phyloP scores from a whole-genome alignment of 345 rosid species.

The Barbarea vulgaris region DNA sequence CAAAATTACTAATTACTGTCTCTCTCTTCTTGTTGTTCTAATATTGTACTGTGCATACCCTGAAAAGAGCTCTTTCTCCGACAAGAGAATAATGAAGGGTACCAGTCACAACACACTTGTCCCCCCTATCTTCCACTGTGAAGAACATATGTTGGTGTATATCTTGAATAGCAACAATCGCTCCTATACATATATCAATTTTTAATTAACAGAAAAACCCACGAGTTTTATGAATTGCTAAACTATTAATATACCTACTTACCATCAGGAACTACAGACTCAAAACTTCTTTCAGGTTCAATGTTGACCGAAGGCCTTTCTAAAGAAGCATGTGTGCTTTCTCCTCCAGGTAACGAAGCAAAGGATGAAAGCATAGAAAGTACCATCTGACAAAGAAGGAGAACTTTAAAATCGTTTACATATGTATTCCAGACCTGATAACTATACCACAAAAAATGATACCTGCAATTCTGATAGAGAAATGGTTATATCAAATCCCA shows the following conservation, averaged over 20 bases:
- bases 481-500: conserved; percentile 69
- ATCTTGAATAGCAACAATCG: conserved; percentile 88
- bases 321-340: conserved; percentile 40
- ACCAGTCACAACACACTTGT: conserved; percentile 59
- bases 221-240: conserved; percentile 24
- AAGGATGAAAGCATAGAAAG: conserved; percentile 63
- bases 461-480: conserved; percentile 82
- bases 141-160: conserved; percentile 82
- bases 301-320: conserved; percentile 43
- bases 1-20: conserved; percentile 1
- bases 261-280: conserved; percentile 78
- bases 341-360: conserved; percentile 46
- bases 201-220: conserved; percentile 28
- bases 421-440: neutral
- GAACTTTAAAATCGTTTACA: neutral
- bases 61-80: conserved; percentile 84
- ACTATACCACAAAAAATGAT: conserved; percentile 21
- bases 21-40: conserved; percentile 10
- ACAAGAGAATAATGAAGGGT: conserved; percentile 84
- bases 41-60: conserved; percentile 48
- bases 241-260: conserved; percentile 31
- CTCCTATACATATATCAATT: conserved; percentile 53
- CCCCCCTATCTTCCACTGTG: conserved; percentile 66
- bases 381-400: conserved; percentile 59
- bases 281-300: conserved; percentile 50